A percentile compares a stretch with the other conserved stretches of the same genome.
These are phyloP conservation scores for Wallacemonas rigidus DNA, from an alignment of 208 protist genomes.

Conservation along the genomic window DNA sequence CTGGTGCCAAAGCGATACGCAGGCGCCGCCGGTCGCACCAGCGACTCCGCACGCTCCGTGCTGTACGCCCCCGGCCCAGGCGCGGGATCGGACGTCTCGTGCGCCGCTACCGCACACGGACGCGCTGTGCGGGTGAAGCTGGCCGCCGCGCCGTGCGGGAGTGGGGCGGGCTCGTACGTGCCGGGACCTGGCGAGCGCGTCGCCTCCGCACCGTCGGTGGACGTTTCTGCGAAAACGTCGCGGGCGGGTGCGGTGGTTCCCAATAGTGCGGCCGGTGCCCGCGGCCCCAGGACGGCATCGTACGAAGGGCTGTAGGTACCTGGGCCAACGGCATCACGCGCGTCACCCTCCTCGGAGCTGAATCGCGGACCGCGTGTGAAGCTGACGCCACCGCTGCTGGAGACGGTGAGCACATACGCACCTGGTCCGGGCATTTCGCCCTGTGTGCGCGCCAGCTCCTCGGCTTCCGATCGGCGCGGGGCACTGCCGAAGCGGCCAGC, in stretches of 20 bases:
- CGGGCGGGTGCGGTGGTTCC: slow-evolving; percentile 10
- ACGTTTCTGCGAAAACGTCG: too few relatives aligned
- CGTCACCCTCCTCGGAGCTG: not conserved
- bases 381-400: not conserved
- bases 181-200: slow-evolving; percentile 32
- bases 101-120: slow-evolving; percentile 6
- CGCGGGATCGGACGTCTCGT: not conserved
- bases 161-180: slow-evolving; percentile 27
- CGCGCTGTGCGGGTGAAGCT: not conserved
- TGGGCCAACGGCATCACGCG: not conserved
- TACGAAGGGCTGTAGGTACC: slow-evolving; percentile 9
- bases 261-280: not conserved
- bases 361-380: slow-evolving; percentile 1
- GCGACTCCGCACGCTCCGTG: not conserved
- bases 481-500: slow-evolving; percentile 28
- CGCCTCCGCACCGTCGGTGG: not conserved
- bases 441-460: slow-evolving; percentile 11
- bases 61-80: slow-evolving; percentile 32
- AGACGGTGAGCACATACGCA: slow-evolving; percentile 12
- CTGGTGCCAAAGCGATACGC: slow-evolving; percentile 45
- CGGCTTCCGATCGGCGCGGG: slow-evolving; percentile 18
- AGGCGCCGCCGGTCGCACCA: not conserved
- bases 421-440: slow-evolving; percentile 20
- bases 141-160: not conserved
- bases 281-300: slow-evolving; percentile 8